These are phyloP conservation scores for Benincasa hispida DNA, from an alignment of 306 rosid species.

Conservation along the genomic window DNA sequence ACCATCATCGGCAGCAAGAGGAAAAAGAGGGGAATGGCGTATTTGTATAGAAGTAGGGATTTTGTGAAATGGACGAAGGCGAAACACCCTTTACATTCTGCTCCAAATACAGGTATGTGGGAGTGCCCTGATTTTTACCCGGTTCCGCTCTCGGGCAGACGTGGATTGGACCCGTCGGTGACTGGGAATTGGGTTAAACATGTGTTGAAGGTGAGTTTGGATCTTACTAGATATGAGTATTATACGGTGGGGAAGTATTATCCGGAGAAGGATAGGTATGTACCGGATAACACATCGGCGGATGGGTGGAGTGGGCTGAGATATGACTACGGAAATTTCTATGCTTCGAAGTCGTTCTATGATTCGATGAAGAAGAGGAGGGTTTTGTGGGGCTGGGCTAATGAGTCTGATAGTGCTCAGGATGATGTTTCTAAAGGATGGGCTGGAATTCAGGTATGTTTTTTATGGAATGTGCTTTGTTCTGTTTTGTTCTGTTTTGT, in stretches of 20 bases:
- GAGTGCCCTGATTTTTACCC: slow-evolving; percentile 86
- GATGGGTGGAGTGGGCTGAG: slow-evolving; percentile 74
- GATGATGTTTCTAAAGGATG: slow-evolving; percentile 58
- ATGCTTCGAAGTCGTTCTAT: slow-evolving; percentile 76
- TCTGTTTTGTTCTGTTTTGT: not conserved
- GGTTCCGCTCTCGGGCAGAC: slow-evolving; percentile 20
- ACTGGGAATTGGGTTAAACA: slow-evolving; percentile 28
- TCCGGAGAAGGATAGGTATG: slow-evolving; percentile 22
- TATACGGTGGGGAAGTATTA: slow-evolving; percentile 53
- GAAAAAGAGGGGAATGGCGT: slow-evolving; percentile 37
- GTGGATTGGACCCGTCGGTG: slow-evolving; percentile 42
- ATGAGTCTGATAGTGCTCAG: slow-evolving; percentile 40
- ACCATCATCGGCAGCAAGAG: slow-evolving; percentile 45
- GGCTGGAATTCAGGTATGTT: slow-evolving; percentile 73
- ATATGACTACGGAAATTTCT: slow-evolving; percentile 79
- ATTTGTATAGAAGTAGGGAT: slow-evolving; percentile 47
- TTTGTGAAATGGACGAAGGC: slow-evolving; percentile 46
- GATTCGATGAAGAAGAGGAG: slow-evolving; percentile 50
- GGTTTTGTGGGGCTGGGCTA: slow-evolving; percentile 87
- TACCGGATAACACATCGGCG: slow-evolving; percentile 44
- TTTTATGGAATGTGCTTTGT: not conserved
- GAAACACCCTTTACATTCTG: slow-evolving; percentile 60
- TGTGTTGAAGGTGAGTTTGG: slow-evolving; percentile 64
- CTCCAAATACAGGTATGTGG: slow-evolving; percentile 55
- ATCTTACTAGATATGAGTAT: slow-evolving; percentile 65